Evolutionary conservation across 2,329 filamentous ascomycete genomes (phyloP).

Genomic region (Ophiostoma perfectum): DNA sequence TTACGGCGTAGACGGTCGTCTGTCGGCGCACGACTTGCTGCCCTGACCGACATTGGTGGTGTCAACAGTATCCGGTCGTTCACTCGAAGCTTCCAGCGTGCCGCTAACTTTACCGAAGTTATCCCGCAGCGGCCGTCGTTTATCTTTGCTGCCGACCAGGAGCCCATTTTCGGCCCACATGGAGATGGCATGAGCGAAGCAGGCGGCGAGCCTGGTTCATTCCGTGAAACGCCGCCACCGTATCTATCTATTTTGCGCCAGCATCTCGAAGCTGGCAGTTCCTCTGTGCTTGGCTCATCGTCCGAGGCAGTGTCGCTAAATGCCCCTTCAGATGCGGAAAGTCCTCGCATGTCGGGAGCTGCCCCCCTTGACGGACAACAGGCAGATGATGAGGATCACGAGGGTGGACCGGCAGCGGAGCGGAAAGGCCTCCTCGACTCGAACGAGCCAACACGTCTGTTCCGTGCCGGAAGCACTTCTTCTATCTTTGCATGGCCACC

Average conservation of each 20-base stretch:
- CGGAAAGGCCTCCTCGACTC: conserved; percentile 39
- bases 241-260: conserved; percentile 46
- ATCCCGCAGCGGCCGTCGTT: conserved; percentile 74
- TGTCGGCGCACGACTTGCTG: conserved; percentile 40
- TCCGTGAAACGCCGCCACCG: conserved; percentile 21
- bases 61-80: conserved; percentile 94
- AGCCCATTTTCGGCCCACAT: conserved; percentile 35
- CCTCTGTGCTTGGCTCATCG: conserved; percentile 22
- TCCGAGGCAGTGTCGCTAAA: conserved; percentile 20
- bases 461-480: conserved; percentile 34
- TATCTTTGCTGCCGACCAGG: conserved; percentile 55
- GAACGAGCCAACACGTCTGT: conserved; percentile 35
- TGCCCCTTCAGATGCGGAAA: conserved; percentile 10
- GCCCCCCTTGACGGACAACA: neutral
- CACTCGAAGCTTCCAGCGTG: conserved; percentile 84
- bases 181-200: conserved; percentile 36
- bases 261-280: conserved; percentile 42
- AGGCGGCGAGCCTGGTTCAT: conserved; percentile 34
- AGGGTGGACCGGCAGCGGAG: conserved; percentile 33
- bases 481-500: conserved; percentile 56
- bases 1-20: conserved; percentile 21
- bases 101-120: conserved; percentile 81
- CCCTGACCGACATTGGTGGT: conserved; percentile 69
- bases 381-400: conserved; percentile 16
- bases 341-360: neutral